phyloP scores from a whole-genome alignment of 2,329 filamentous ascomycete species.

The Stemphylium lycopersici region DNA sequence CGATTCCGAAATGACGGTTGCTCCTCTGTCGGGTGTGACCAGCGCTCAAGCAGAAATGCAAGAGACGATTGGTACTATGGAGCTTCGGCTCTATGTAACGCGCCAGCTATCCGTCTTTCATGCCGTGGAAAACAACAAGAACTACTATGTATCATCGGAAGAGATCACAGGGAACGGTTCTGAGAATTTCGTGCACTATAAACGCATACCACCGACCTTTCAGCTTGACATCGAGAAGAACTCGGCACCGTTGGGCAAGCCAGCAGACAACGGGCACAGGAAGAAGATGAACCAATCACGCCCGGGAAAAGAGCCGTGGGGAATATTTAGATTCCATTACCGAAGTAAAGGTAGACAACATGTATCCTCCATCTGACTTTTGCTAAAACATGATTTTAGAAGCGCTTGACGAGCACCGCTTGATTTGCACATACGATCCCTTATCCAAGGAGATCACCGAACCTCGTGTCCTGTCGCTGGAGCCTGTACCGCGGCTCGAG shows the following conservation, averaged over 20 bases:
- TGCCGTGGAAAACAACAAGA: constrained; percentile 10
- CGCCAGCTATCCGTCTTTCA: constrained; percentile 28
- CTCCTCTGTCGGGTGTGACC: constrained; percentile 68
- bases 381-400: constrained; percentile 13
- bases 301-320: constrained; percentile 47
- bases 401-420: constrained; percentile 14
- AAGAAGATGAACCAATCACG: constrained; percentile 24
- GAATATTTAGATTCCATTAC: constrained; percentile 52
- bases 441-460: constrained; percentile 9
- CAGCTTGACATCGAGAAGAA: constrained; percentile 31
- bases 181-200: constrained; percentile 14
- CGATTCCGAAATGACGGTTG: constrained; percentile 90
- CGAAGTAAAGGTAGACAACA: constrained; percentile 32
- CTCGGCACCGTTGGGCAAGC: constrained; percentile 11
- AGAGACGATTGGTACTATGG: constrained; percentile 39
- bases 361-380: not conserved
- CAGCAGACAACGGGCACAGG: not conserved
- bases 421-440: constrained; percentile 17
- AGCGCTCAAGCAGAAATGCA: constrained; percentile 9
- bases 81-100: constrained; percentile 38
- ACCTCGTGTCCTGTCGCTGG: constrained; percentile 19
- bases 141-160: constrained; percentile 13
- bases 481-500: constrained; percentile 20
- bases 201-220: constrained; percentile 26
- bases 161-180: not conserved